phyloP scores from a whole-genome alignment of 495 filamentous ascomycete species.

The Penicillium dipodomyicola region DNA sequence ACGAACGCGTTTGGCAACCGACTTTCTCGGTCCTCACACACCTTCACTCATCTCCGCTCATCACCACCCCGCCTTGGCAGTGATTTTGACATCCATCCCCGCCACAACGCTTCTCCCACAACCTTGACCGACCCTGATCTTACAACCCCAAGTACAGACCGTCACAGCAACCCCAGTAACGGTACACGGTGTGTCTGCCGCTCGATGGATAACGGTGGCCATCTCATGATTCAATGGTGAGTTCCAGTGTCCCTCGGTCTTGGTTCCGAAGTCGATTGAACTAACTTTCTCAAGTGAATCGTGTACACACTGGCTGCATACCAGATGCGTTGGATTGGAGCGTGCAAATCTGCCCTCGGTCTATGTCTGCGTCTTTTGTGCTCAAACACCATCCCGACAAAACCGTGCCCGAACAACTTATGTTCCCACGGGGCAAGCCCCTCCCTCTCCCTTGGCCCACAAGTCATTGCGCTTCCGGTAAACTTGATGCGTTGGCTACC shows the following conservation, averaged over 20 bases:
- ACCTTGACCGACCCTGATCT: slow-evolving; percentile 65
- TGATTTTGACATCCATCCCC: slow-evolving; percentile 38
- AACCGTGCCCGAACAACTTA: slow-evolving; percentile 59
- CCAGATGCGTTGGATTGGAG: slow-evolving; percentile 70
- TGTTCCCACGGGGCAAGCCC: slow-evolving; percentile 40
- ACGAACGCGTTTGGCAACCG: slow-evolving; percentile 34
- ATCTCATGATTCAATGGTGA: slow-evolving; percentile 83
- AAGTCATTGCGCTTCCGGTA: slow-evolving; percentile 58
- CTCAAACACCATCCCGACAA: slow-evolving; percentile 67
- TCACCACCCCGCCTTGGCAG: slow-evolving; percentile 46
- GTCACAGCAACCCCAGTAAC: slow-evolving; percentile 51
- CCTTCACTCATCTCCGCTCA: slow-evolving; percentile 41
- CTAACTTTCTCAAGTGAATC: slow-evolving; percentile 65
- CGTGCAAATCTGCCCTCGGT: slow-evolving; percentile 63
- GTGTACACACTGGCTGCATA: slow-evolving; percentile 83
- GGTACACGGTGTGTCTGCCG: slow-evolving; percentile 74
- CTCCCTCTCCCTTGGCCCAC: slow-evolving; percentile 62
- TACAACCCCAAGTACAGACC: slow-evolving; percentile 63
- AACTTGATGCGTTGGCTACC: slow-evolving; percentile 8
- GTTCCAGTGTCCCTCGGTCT: slow-evolving; percentile 16
- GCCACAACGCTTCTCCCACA: slow-evolving; percentile 59
- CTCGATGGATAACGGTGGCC: slow-evolving; percentile 60
- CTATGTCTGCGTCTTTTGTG: slow-evolving; percentile 79
- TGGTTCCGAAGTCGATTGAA: not conserved
- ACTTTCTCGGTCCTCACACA: slow-evolving; percentile 32